Percentiles rank a stretch among this genome's conserved stretches.
These are phyloP conservation scores for Neocallimastix lanati DNA, from an alignment of 192 early-diverging fungal species.

Conservation along the genomic window DNA sequence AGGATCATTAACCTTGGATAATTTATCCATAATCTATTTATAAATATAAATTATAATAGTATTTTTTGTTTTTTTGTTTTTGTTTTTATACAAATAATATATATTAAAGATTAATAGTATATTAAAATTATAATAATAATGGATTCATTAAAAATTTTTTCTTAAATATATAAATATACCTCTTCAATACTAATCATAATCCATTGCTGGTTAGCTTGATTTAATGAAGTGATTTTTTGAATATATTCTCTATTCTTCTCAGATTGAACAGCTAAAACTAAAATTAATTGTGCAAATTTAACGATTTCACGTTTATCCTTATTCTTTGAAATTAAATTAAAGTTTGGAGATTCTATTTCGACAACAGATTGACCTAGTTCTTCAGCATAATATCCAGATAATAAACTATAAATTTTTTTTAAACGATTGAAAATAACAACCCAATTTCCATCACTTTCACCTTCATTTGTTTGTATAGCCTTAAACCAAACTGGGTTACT, in stretches of 20 bases:
- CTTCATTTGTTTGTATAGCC: constrained; percentile 39
- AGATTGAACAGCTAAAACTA: constrained; percentile 74
- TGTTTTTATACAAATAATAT: too few species aligned
- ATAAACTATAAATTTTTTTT: constrained; percentile 70
- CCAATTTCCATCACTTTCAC: constrained; percentile 81
- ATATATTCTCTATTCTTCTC: constrained; percentile 70
- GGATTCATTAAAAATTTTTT: too few species aligned
- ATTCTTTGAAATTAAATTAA: constrained; percentile 71
- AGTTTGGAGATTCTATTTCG: constrained; percentile 46
- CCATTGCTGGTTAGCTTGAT: constrained; percentile 50
- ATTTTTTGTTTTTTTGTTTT: too few species aligned
- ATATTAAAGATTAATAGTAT: too few species aligned
- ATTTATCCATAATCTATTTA: too few species aligned
- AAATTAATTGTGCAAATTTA: constrained; percentile 62
- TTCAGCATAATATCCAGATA: constrained; percentile 74
- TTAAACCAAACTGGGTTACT: constrained; percentile 91
- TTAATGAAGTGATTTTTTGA: constrained; percentile 59
- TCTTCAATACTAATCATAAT: constrained; percentile 84
- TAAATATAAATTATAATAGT: too few species aligned
- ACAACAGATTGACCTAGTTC: constrained; percentile 48
- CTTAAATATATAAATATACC: constrained; percentile 25
- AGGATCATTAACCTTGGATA: too few species aligned
- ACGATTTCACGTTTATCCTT: constrained; percentile 47
- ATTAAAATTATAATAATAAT: too few species aligned
- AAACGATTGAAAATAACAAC: constrained; percentile 82